These are phyloP conservation scores for Geoglossum cookeanum DNA, from an alignment of 2,329 filamentous ascomycete species.

Conservation along the genomic window DNA sequence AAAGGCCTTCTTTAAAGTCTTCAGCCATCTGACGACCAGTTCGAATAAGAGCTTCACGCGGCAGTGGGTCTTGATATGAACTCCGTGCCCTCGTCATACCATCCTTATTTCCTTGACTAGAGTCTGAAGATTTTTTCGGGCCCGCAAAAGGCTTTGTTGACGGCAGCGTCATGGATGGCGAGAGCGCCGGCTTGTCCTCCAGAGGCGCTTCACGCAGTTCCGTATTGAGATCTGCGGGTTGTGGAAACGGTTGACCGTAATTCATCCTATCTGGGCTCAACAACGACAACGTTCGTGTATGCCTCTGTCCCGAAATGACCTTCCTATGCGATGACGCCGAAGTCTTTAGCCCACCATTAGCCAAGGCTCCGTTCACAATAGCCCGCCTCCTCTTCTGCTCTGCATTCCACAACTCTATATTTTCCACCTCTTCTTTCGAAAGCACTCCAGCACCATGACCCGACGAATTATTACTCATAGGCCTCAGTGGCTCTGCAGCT, in stretches of 20 bases:
- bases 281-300: conserved; percentile 12
- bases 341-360: not conserved
- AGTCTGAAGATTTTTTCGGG: not conserved
- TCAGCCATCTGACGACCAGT: conserved; percentile 63
- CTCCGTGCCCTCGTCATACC: not conserved
- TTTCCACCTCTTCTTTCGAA: conserved; percentile 11
- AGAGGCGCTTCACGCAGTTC: not conserved
- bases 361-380: conserved; percentile 28
- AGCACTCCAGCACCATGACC: conserved; percentile 19
- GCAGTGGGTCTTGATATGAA: conserved; percentile 17
- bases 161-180: not conserved
- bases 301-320: conserved; percentile 16
- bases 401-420: conserved; percentile 5
- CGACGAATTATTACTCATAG: conserved; percentile 26
- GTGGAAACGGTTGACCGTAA: not conserved
- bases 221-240: not conserved
- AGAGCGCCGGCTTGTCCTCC: not conserved
- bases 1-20: conserved; percentile 75
- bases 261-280: conserved; percentile 23
- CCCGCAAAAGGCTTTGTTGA: not conserved
- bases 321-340: conserved; percentile 30
- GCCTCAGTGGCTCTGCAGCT: conserved; percentile 38
- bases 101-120: too few species aligned
- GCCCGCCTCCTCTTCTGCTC: conserved; percentile 56
- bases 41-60: conserved; percentile 32